Evolutionary conservation across 208 protist genomes (phyloP), one percentile per base, ranked within the genome.

Genomic region (Willaertia magna): DNA sequence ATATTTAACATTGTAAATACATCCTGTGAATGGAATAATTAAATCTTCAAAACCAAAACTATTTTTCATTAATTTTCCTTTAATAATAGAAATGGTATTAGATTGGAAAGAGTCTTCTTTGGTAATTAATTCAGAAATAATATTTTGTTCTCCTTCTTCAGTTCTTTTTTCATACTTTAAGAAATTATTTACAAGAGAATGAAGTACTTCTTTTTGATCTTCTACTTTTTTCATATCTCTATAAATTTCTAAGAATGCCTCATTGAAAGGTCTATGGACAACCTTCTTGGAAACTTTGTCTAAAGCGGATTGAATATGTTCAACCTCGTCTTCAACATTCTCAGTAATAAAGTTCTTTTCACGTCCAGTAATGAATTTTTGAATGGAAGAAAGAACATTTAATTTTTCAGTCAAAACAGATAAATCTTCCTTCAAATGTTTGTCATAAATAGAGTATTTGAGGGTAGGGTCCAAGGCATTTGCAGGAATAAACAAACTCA

Each of bases 51-150:
- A 83, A 11, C 46, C 44, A 39, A 43, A n/a, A 20, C 20, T 34
- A 43, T 85, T 55, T n/a, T 55, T 67, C 22, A 43, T 42, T 20
- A 81, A 40, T 30, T 55, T 74, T 39, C 16, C 39, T 6, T 39
- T 44, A 22, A 74, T 85, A 1, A 11, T 7, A 49, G 22, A 34
- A 11, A 34, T 16, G 9, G n/a, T 55, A 46, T 86, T 83, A 4
- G 11, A 11, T 86, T 86, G 84, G 4, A 9, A 74, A 30, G 16
- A 20, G 4, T 86, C 52, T 86, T 86, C 84, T 49, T 86, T 22
- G 7, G 44, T 43, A 22, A 59, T n/a, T n/a, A 59, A 12, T 49
- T 83, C 18, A 26, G 47, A 4, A 34, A 67, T 26, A 1, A 34
- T 4, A 34, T 67, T 26, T 9, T 67, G 18, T 9, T n/a, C n/a